Conservation (phyloP, 139 green algal species). For the Tetradesmus obliquus region DNA sequence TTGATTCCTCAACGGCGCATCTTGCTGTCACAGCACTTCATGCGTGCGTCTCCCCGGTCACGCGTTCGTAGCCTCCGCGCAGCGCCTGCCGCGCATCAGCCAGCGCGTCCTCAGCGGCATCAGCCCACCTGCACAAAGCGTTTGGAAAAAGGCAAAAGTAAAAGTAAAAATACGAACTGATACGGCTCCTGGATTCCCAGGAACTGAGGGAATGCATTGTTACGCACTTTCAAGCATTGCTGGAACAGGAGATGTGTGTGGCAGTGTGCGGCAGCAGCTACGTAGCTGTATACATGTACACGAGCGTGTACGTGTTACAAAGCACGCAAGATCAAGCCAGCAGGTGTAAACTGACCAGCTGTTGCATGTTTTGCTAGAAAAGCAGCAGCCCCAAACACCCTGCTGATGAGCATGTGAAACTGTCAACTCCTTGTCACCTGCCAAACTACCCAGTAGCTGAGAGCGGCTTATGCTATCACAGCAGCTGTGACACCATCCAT, state of each 20-base stretch:
- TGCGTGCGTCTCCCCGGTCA: not conserved
- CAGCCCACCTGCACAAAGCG: not conserved
- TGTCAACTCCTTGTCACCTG: too few relatives aligned
- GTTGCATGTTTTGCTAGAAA: too few relatives aligned
- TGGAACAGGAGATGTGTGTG: not conserved
- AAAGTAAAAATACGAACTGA: not conserved
- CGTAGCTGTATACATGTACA: not conserved
- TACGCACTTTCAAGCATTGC: not conserved
- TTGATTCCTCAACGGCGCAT: too few relatives aligned
- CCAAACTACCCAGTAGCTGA: too few relatives aligned
- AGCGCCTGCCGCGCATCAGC: not conserved
- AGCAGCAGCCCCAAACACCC: too few relatives aligned
- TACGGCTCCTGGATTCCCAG: not conserved
- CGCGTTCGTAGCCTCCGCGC: conserved; percentile 18
- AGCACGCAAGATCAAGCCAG: too few relatives aligned
- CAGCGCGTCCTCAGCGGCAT: conserved; percentile 12
- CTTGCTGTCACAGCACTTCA: not conserved
- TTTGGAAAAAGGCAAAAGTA: not conserved
- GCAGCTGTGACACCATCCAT: too few relatives aligned
- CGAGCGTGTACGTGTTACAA: too few relatives aligned
- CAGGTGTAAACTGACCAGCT: too few relatives aligned
- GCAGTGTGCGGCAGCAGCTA: not conserved
- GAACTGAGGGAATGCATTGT: not conserved
- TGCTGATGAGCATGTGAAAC: too few relatives aligned
- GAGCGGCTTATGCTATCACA: too few relatives aligned